Base-by-base conservation (phyloP, 2,329 filamentous ascomycete genomes). In the Mycocentrospora acerina region DNA sequence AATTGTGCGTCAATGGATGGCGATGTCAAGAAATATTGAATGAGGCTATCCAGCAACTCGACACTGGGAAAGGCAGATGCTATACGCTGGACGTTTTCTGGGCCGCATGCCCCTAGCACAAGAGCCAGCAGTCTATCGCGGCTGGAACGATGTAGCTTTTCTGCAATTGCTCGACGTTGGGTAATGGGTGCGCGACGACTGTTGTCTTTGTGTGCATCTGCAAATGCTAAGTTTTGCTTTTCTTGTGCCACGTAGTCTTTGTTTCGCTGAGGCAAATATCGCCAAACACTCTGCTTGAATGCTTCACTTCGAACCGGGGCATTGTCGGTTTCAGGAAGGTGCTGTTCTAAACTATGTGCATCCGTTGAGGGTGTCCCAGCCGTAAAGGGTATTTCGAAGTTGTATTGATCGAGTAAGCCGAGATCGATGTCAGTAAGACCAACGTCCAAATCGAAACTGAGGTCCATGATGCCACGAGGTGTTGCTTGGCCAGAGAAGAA, bases 121-220 rank as follows among this genome's bases (percentile, higher is more conserved):
- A 86, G 74, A 9, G 78, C 81, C 38, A 88, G 68, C 1, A 86
- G 75, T 31, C 75, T 76, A 59, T 88, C 85, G 19, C 72, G 64
- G 14, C 68, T 68, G 2, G 63, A 67, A 29, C 67, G 65, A 13
- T 64, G 60, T 3, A 74, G 50, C 24, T 64, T 66, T 39, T 73
- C 71, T 27, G 62, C 61, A 4, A 69, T 68, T 2, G 70, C 67
- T 18, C 70, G 58, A n/a, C 69, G 60, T 18, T 52, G 45, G n/a
- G 48, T 39, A 3, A 60, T 45, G 30, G 68, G 66, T 2, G 71
- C 59, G 8, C 66, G 63, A 12, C 45, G 50, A 16, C 41, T 35
- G 12, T 25, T 34, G 2, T 64, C 66, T 16, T 58, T 64, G 0
- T 69, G 67, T 1, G 45, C 38, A 13, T 60, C 54, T 0, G 68